phyloP scores from a whole-genome alignment of 2,329 filamentous ascomycete species.

The Fusarium citri region DNA sequence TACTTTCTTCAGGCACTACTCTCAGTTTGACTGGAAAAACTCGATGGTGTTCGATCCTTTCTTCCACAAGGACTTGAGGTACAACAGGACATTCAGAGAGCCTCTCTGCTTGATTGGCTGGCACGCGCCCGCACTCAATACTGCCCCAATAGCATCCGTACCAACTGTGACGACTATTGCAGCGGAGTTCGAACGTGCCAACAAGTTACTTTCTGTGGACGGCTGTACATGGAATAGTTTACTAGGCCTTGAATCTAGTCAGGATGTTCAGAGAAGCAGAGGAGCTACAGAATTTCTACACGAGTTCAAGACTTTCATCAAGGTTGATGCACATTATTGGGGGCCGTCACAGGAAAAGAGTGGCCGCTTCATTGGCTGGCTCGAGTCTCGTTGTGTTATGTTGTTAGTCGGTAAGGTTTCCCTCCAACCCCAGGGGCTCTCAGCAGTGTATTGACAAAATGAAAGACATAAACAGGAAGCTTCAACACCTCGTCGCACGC shows the following conservation, averaged over 20 bases:
- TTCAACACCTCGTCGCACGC: slow-evolving; percentile 63
- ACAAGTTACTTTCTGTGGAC: slow-evolving; percentile 52
- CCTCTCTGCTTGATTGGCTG: slow-evolving; percentile 73
- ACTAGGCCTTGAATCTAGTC: slow-evolving; percentile 40
- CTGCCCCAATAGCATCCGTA: slow-evolving; percentile 64
- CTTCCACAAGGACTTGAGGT: slow-evolving; percentile 64
- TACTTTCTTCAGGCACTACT: slow-evolving; percentile 74
- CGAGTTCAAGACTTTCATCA: slow-evolving; percentile 66
- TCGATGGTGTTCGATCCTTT: slow-evolving; percentile 69
- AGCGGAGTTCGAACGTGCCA: slow-evolving; percentile 63
- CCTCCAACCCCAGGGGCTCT: background rate
- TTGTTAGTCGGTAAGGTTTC: slow-evolving; percentile 65
- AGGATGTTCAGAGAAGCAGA: background rate
- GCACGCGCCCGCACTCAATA: slow-evolving; percentile 71
- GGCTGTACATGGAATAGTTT: slow-evolving; percentile 59
- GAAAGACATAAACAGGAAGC: slow-evolving; percentile 66
- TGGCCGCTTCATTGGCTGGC: slow-evolving; percentile 69
- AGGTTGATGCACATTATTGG: slow-evolving; percentile 75
- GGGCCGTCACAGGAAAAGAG: slow-evolving; percentile 66
- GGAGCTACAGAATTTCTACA: slow-evolving; percentile 62
- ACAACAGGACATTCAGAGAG: slow-evolving; percentile 67
- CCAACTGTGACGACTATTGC: slow-evolving; percentile 64
- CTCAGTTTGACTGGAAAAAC: slow-evolving; percentile 68
- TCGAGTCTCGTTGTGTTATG: slow-evolving; percentile 69
- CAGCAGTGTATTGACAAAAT: slow-evolving; percentile 8